These are phyloP conservation scores for Boletus subcaerulescens DNA, from an alignment of 768 basidiomycete species.

Conservation along the genomic window DNA sequence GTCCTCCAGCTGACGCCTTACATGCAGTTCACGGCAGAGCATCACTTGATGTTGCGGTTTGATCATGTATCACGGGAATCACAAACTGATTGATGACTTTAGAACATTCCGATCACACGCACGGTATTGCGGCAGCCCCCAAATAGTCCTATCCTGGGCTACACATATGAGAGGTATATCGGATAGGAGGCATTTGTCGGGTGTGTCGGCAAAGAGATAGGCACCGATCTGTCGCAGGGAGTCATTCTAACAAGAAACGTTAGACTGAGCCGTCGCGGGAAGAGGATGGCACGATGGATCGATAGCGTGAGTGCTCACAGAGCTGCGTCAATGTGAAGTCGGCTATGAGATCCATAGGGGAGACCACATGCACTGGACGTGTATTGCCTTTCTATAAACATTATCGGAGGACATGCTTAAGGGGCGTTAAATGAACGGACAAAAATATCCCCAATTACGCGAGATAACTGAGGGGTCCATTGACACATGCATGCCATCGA, in stretches of 20 bases:
- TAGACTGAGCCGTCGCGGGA: slow-evolving; percentile 19
- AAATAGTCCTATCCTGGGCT: slow-evolving; percentile 1
- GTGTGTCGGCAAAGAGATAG: slow-evolving; percentile 20
- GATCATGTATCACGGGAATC: slow-evolving; percentile 26
- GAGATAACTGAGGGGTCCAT: slow-evolving; percentile 7
- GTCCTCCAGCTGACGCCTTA: slow-evolving; percentile 8
- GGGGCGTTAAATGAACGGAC: slow-evolving; percentile 15
- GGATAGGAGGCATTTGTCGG: slow-evolving; percentile 23
- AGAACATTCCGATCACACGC: slow-evolving; percentile 20
- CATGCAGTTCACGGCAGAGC: slow-evolving; percentile 24
- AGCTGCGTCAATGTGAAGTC: neutral
- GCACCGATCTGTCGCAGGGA: slow-evolving; percentile 15
- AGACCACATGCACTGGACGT: slow-evolving; percentile 1
- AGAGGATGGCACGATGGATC: slow-evolving; percentile 4
- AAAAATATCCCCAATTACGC: slow-evolving; percentile 18
- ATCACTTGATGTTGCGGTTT: slow-evolving; percentile 6
- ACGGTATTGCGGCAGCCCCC: slow-evolving; percentile 5
- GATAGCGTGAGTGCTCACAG: slow-evolving; percentile 10
- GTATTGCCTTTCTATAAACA: slow-evolving; percentile 7
- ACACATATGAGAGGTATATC: slow-evolving; percentile 1
- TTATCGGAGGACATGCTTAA: neutral
- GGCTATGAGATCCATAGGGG: slow-evolving; percentile 6
- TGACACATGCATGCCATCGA: slow-evolving; percentile 22
- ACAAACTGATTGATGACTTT: slow-evolving; percentile 15
- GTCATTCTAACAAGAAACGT: slow-evolving; percentile 7